Evolutionary conservation across 139 green algal genomes (phyloP), one percentile per base, ranked within the genome.

Genomic region (Chlorella sp.): DNA sequence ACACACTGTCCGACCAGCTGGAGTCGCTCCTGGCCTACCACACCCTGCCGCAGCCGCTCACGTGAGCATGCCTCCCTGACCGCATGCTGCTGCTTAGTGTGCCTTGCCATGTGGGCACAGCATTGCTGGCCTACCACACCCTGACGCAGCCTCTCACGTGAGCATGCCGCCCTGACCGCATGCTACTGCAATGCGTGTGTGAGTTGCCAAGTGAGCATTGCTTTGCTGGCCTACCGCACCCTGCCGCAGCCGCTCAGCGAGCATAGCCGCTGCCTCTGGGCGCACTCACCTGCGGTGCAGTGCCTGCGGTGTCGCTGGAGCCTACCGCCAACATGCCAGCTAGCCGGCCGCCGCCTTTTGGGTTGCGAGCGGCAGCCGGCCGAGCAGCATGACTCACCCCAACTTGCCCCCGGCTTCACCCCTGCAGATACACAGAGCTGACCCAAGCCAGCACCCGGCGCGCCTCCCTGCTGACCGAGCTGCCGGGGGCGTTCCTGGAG

Each of bases 11-110:
- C 0, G 19, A 13, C 6, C 76, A 82, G 56, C 38, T 82, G 13
- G 56, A 82, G 11, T 73, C 56, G 9, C 17, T 82, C 38, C 76
- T 82, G 56, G 76, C 76, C 56, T 82, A 73, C 76, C 76, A 82
- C 76, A 58, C 76, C 28, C 76, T 82, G 56, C 58, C 58, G 13
- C 56, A 73, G 58, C 76, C 76, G 1, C 56, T 82, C 38, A 82
- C 56, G 76, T 40, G 56, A 36, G 70, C 64, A 40, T 14, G 30
- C 56, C 30, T 20, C 26, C 7, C 13, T 20, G 56, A 24, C 22
- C 14, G 64, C 64, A 34, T 70, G 28, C 14, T 6, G 22, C 22
- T 68, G 26, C 26, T 2, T 24, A 68, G 26, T 34, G 34, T 74
- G 70, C 19, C 2, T 16, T 19, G 70, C 14, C 1, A 2, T 36